Percentiles rank a stretch among this genome's conserved stretches.
These are phyloP conservation scores for Bauhinia variegata DNA, from an alignment of 306 rosid species.

Conservation along the genomic window DNA sequence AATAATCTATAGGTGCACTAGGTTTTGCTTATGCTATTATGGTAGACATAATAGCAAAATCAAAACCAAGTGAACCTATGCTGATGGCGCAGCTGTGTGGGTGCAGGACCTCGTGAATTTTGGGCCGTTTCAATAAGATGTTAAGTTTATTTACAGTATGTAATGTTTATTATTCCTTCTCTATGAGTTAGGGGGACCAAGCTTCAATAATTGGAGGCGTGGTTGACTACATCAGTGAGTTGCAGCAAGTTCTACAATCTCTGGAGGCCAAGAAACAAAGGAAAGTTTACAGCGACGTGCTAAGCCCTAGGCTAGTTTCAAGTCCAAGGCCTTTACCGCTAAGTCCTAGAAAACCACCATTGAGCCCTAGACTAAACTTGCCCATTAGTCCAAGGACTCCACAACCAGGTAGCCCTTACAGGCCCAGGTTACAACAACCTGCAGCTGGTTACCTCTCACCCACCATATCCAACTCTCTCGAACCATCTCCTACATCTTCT, in stretches of 20 bases:
- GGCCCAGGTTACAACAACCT: slow-evolving; percentile 53
- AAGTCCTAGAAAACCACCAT: slow-evolving; percentile 82
- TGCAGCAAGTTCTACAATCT: slow-evolving; percentile 85
- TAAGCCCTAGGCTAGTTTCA: slow-evolving; percentile 81
- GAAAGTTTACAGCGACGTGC: slow-evolving; percentile 78
- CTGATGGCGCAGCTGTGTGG: no score
- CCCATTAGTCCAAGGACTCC: slow-evolving; percentile 97
- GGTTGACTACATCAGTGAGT: slow-evolving; percentile 85
- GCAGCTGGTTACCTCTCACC: slow-evolving; percentile 47
- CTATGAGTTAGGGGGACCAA: slow-evolving; percentile 76
- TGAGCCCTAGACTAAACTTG: slow-evolving; percentile 76
- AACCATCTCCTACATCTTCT: slow-evolving; percentile 80
- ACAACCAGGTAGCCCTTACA: slow-evolving; percentile 86
- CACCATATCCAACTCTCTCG: slow-evolving; percentile 50
- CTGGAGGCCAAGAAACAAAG: slow-evolving; percentile 92
- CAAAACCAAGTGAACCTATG: no score
- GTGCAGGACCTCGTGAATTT: no score
- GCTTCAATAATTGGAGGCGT: slow-evolving; percentile 98
- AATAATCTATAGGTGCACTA: no score
- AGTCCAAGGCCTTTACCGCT: slow-evolving; percentile 73
- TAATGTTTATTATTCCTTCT: no score
- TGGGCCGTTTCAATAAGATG: no score
- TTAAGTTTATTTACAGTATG: no score
- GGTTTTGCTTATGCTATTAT: no score
- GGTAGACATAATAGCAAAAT: no score